phyloP scores from a whole-genome alignment of 768 basidiomycete genomes.

The Agaricus blazei region DNA sequence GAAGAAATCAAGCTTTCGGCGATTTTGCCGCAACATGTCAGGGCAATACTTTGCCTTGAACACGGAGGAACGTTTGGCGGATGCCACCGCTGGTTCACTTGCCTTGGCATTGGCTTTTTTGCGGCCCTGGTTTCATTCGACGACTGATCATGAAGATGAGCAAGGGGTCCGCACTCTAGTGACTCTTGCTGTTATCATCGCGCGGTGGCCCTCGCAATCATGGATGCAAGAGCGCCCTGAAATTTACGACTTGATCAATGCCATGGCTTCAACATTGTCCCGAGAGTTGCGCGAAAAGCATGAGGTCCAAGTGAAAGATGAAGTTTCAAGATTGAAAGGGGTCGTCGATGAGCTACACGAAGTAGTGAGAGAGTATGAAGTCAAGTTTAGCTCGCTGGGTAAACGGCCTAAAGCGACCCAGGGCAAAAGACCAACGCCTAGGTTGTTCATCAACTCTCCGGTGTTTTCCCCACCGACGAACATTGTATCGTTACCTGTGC shows the following conservation, averaged over 20 bases:
- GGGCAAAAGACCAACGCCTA: not conserved
- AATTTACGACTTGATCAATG: constrained; percentile 52
- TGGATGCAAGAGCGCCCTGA: constrained; percentile 65
- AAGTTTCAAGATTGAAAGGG: constrained; percentile 43
- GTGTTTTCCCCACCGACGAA: not conserved
- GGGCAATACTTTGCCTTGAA: constrained; percentile 54
- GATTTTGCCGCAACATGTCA: constrained; percentile 69
- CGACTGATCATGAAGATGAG: constrained; percentile 33
- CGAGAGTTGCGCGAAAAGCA: constrained; percentile 57
- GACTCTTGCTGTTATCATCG: constrained; percentile 43
- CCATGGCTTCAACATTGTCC: constrained; percentile 54
- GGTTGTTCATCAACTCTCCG: constrained; percentile 2
- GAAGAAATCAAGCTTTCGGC: constrained; percentile 57
- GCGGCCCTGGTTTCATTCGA: constrained; percentile 62
- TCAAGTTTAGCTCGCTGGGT: constrained; percentile 1
- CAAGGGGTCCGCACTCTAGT: constrained; percentile 29
- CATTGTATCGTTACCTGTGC: not conserved
- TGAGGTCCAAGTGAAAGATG: constrained; percentile 25
- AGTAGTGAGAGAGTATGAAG: constrained; percentile 11
- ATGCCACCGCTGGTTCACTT: constrained; percentile 64
- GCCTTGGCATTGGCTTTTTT: constrained; percentile 64
- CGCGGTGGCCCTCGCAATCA: constrained; percentile 64
- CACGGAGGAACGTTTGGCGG: constrained; percentile 52
- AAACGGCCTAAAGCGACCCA: constrained; percentile 1
- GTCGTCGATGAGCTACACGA: constrained; percentile 45